Evolutionary conservation across 345 rosid species (phyloP), one percentile per base, ranked within the genome.

Genomic region (Eucalyptus pauciflora): DNA sequence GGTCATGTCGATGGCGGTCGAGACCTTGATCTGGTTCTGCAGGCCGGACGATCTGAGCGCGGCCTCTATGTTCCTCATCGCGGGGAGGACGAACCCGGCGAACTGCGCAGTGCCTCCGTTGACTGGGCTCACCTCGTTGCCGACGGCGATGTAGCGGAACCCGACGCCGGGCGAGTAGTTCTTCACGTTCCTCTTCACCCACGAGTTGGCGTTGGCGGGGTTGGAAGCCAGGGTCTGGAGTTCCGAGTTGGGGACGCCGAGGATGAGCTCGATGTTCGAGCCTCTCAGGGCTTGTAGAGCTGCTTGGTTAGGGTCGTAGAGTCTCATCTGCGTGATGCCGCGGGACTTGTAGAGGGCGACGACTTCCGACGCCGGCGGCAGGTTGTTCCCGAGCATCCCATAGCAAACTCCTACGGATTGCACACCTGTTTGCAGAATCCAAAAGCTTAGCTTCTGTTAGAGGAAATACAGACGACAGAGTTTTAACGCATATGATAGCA

Each of bases 371-470:
- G 90, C 45, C 1, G 92, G 43, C 49, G 95, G 95, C 22, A 93
- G 93, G 92, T 93, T 93, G 92, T 92, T 93, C 5, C 95, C 95
- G 18, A 91, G 69, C 93, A 92, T 93, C 52, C 95, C 95, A 45
- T 93, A 93, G 83, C 93, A 92, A 31, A 92, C 93, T 22, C 95
- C 95, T 25, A 91, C 37, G 12, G 90, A 86, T 89, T 91, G 88
- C 9, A 93, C 95, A 31, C 67, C 93, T 93, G 85, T 10, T 41
- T 11, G 85, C 85, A 41, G 41, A 76, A 37, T 11, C 13, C 48
- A 22, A 41, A 76, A 9, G 43, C 1, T 69, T 31, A 69, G 79
- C 79, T 41, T 76, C 12, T 6, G 85, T 1, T 3, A 37, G 15
- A 76, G 48, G 48, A 76, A 11, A 10, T 11, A 20, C 22, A 29